Evolutionary conservation across 1,139 yeast genomes (phyloP), one percentile per base, ranked within the genome.

Genomic region (Sugiyamaella pinicola): DNA sequence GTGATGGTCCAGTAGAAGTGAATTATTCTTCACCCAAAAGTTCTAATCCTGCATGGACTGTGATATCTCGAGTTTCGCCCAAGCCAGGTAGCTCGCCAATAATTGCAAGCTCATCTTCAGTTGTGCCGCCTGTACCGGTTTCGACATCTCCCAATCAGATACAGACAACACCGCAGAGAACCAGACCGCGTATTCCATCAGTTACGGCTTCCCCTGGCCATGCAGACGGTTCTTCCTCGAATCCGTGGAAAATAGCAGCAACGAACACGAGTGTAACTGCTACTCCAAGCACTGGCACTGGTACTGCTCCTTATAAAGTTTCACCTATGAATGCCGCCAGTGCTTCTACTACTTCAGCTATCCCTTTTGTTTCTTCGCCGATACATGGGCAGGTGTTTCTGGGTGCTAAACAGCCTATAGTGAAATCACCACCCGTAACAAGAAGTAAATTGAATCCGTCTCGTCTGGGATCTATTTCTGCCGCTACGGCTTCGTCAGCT

Each of bases 361-460:
- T 8, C 21, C 33, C 51, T 10, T 13, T 13, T 38, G 9, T 12
- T 12, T 9, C 13, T 33, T 19, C 49, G 10, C 6, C 8, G 10
- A 17, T 45, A 21, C 5, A n/a, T n/a, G n/a, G n/a, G n/a, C 37
- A 12, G 13, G 29, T n/a, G 28, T 48, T 15, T 24, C 44, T 52
- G 10, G 55, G 51, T 13, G 19, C 43, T 6, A 52, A 52, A 24
- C 54, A 49, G 9, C 49, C 55, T 1, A 45, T 47, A 8, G 31
- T 35, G 2, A 42, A 39, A 17, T 48, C 56, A 2, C 53, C 59
- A 7, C 38, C 53, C 5, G 17, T 40, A 3, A 26, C 42, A 12
- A 24, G 49, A 19, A 50, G 56, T 34, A 44, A 50, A 15, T 38
- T 50, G 49, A 50, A 51, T 35, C 42, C 40, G 31, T 24, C 50